Evolutionary conservation across 1,284 basidiomycete species (phyloP).

Genomic region (Thecaphora thlaspeos): DNA sequence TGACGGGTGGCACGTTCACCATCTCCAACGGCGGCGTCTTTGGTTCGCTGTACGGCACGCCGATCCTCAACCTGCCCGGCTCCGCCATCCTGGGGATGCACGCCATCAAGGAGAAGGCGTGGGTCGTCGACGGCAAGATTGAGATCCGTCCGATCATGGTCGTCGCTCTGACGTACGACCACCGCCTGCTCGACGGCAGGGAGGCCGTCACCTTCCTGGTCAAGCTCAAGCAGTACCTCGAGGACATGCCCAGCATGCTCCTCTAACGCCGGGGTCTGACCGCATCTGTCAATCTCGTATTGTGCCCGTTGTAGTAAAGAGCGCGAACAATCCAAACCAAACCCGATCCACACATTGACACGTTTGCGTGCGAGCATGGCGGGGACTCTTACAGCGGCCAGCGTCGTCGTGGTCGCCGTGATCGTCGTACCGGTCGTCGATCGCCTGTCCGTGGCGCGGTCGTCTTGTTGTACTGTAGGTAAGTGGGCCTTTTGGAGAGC

Average conservation of each 20-base stretch:
- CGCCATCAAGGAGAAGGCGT: slow-evolving; percentile 88
- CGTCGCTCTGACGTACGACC: slow-evolving; percentile 81
- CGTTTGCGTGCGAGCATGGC: no score
- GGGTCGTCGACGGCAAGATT: slow-evolving; percentile 68
- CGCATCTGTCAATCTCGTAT: no score
- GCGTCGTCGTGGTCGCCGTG: no score
- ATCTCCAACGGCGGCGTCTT: slow-evolving; percentile 99
- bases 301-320: no score
- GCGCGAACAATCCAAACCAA: no score
- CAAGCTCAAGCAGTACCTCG: slow-evolving; percentile 62
- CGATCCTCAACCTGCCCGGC: slow-evolving; percentile 90
- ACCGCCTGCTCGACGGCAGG: slow-evolving; percentile 89
- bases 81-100: slow-evolving; percentile 95
- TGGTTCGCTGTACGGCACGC: slow-evolving; percentile 92
- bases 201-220: slow-evolving; percentile 98
- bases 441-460: no score
- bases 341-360: no score
- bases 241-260: slow-evolving; percentile 56
- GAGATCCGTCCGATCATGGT: slow-evolving; percentile 97
- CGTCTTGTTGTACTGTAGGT: no score
- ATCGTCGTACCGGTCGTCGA: no score
- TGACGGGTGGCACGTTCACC: slow-evolving; percentile 93
- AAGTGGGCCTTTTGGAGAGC: no score
- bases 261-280: no score
- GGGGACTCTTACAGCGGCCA: no score